These are phyloP conservation scores for Pseudogymnoascus sp. DNA, from an alignment of 2,329 filamentous ascomycete species.

Conservation along the genomic window DNA sequence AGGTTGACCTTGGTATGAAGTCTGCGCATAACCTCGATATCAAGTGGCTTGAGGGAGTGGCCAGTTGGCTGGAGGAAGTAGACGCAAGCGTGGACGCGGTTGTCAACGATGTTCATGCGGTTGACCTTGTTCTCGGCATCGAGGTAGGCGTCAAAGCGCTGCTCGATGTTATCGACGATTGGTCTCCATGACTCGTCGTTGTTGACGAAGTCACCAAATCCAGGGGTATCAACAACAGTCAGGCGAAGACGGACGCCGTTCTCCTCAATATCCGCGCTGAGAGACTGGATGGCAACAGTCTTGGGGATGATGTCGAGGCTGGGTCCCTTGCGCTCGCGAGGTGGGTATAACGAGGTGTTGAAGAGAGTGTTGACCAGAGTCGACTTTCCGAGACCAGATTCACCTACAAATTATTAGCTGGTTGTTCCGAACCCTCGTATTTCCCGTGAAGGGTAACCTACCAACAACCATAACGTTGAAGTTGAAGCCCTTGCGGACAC, in stretches of 20 bases:
- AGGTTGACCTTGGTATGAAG: constrained; percentile 99
- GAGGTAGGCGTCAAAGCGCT: constrained; percentile 95
- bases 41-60: constrained; percentile 94
- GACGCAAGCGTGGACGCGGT: constrained; percentile 96
- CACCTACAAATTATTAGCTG: constrained; percentile 49
- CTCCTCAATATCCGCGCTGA: constrained; percentile 95
- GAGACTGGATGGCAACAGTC: constrained; percentile 90
- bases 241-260: constrained; percentile 92
- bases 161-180: constrained; percentile 99
- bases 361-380: constrained; percentile 98
- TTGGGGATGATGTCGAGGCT: constrained; percentile 98
- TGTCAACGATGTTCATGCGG: constrained; percentile 99
- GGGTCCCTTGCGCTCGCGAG: constrained; percentile 95
- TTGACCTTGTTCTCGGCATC: constrained; percentile 99
- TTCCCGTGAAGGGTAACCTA: constrained; percentile 43
- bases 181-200: constrained; percentile 99
- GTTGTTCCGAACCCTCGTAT: neutral
- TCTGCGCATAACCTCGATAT: constrained; percentile 98
- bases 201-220: constrained; percentile 99
- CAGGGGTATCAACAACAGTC: constrained; percentile 95
- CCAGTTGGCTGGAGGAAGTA: constrained; percentile 99
- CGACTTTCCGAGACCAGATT: constrained; percentile 98
- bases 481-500: constrained; percentile 99
- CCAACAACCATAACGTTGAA: constrained; percentile 99
- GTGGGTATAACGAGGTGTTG: constrained; percentile 98